phyloP scores from a whole-genome alignment of 192 early-diverging fungal genomes.

The Entrophospora sp. region DNA sequence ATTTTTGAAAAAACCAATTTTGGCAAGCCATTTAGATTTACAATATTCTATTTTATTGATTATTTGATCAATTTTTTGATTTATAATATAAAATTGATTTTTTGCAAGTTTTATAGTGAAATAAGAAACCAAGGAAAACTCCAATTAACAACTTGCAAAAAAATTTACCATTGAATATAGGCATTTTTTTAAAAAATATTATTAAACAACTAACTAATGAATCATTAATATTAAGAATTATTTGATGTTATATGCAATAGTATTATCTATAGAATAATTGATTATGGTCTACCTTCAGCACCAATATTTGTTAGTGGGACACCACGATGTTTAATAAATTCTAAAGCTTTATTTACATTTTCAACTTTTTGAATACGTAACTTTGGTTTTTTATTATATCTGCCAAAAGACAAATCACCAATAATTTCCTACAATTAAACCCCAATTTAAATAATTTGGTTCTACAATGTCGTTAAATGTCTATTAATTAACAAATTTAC shows the following conservation, averaged over 20 bases:
- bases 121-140: no score
- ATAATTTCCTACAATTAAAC: conserved; percentile 74
- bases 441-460: background rate
- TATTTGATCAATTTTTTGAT: no score
- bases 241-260: background rate
- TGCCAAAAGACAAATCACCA: conserved; percentile 77
- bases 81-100: no score
- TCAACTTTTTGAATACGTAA: conserved; percentile 94
- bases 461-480: background rate
- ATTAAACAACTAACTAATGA: background rate
- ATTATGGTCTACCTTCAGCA: conserved; percentile 59
- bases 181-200: no score
- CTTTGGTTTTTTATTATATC: conserved; percentile 80
- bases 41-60: no score
- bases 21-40: no score
- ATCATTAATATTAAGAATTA: background rate
- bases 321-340: conserved; percentile 80
- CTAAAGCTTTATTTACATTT: conserved; percentile 89
- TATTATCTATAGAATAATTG: no score
- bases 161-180: no score
- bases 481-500: conserved; percentile 3
- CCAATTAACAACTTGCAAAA: no score
- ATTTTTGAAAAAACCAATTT: conserved; percentile 31
- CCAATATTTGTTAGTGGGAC: conserved; percentile 93
- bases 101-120: no score